phyloP scores from a whole-genome alignment of 2,329 filamentous ascomycete genomes.

The Colletotrichum sp. region DNA sequence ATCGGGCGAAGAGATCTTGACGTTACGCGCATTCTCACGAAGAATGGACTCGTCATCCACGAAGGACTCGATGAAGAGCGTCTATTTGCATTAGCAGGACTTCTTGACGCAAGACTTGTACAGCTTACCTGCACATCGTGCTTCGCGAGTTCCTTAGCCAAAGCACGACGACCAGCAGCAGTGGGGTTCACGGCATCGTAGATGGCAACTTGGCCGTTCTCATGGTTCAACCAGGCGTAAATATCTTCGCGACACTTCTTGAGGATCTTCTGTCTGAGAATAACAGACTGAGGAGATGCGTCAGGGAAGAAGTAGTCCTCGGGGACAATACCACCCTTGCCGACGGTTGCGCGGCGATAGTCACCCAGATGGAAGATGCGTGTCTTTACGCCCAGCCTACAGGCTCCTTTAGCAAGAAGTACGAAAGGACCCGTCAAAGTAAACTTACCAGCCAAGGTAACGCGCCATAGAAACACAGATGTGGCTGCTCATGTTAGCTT shows the following conservation, averaged over 20 bases:
- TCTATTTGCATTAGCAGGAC: slow-evolving; percentile 54
- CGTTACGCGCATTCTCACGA: slow-evolving; percentile 93
- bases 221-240: slow-evolving; percentile 93
- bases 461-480: slow-evolving; percentile 94
- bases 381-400: slow-evolving; percentile 95
- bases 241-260: slow-evolving; percentile 98
- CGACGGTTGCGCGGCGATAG: slow-evolving; percentile 91
- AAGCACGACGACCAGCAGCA: slow-evolving; percentile 76
- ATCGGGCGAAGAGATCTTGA: slow-evolving; percentile 97
- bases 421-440: neutral
- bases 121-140: slow-evolving; percentile 82
- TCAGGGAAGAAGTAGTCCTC: slow-evolving; percentile 98
- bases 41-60: slow-evolving; percentile 94
- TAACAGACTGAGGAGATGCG: slow-evolving; percentile 88
- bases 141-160: slow-evolving; percentile 97
- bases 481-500: slow-evolving; percentile 59
- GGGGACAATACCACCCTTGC: slow-evolving; percentile 81
- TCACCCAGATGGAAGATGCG: slow-evolving; percentile 97
- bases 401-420: slow-evolving; percentile 18
- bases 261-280: slow-evolving; percentile 93
- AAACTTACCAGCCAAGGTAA: slow-evolving; percentile 82
- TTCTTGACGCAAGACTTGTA: neutral
- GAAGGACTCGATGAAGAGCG: slow-evolving; percentile 94
- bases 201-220: slow-evolving; percentile 97
- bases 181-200: slow-evolving; percentile 98